Evolutionary conservation across 2,329 filamentous ascomycete genomes (phyloP).

Genomic region (Colletotrichum sp.): DNA sequence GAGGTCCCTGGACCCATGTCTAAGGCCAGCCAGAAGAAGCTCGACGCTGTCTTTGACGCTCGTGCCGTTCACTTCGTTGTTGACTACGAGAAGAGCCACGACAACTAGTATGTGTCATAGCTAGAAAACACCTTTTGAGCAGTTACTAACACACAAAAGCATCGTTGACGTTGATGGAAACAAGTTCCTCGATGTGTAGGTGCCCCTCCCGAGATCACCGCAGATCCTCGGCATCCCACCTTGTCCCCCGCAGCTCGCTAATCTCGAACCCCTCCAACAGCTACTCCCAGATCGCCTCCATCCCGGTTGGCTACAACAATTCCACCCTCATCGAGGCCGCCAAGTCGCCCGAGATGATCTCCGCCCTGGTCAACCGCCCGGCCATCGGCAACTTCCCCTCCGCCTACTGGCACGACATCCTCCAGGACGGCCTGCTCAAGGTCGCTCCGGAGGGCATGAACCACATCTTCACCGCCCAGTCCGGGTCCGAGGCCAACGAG

Average conservation of each 20-base stretch:
- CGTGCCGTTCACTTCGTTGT: constrained; percentile 57
- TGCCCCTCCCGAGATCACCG: not conserved
- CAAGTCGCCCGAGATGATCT: constrained; percentile 73
- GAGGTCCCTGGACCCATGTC: constrained; percentile 45
- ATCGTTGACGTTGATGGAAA: constrained; percentile 57
- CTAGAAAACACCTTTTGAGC: rapidly evolving
- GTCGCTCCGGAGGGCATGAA: constrained; percentile 77
- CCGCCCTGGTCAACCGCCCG: constrained; percentile 77
- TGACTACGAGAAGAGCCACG: constrained; percentile 56
- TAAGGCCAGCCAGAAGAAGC: constrained; percentile 42
- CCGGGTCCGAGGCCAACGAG: constrained; percentile 84
- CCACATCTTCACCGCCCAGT: constrained; percentile 82
- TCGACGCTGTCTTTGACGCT: constrained; percentile 56
- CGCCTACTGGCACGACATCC: constrained; percentile 74
- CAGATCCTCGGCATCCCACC: not conserved
- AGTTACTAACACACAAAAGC: constrained; percentile 20
- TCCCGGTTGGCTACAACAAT: constrained; percentile 85
- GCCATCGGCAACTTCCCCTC: constrained; percentile 83
- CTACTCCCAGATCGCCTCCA: constrained; percentile 84
- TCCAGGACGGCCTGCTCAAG: constrained; percentile 72
- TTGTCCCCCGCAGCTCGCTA: not conserved
- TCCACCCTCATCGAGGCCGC: constrained; percentile 69
- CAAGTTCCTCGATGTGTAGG: constrained; percentile 52
- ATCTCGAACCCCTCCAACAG: constrained; percentile 32
- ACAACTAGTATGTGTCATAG: constrained; percentile 46